These are phyloP conservation scores for Atalantia buxifolia DNA, from an alignment of 345 rosid species.

Conservation along the genomic window DNA sequence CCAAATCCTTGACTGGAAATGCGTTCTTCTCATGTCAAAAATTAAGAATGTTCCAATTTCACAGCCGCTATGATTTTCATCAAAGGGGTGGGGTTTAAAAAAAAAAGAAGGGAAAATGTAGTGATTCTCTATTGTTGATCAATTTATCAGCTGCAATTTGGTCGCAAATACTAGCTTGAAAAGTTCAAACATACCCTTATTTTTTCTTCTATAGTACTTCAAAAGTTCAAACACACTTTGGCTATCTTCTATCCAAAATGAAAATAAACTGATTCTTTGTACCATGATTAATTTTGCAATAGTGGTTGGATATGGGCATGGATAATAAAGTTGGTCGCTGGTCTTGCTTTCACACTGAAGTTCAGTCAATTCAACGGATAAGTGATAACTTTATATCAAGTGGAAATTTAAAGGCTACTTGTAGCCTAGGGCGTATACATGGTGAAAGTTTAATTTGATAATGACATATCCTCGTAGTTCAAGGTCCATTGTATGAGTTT, in stretches of 20 bases:
- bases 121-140: neutral
- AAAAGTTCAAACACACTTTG: neutral
- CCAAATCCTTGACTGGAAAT: too few species aligned
- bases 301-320: neutral
- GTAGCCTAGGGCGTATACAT: neutral
- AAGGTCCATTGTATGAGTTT: neutral
- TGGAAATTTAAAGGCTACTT: neutral
- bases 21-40: too few species aligned
- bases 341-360: neutral
- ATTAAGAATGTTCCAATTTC: too few species aligned
- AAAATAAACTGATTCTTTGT: slow-evolving; percentile 4
- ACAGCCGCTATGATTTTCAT: too few species aligned
- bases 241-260: neutral
- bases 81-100: too few species aligned
- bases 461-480: neutral
- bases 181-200: neutral
- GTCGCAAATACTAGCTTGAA: neutral
- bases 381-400: neutral
- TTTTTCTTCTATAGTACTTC: neutral
- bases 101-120: neutral
- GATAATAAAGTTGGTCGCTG: neutral
- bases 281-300: neutral
- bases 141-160: neutral
- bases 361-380: slow-evolving; percentile 7
- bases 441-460: neutral